Percentiles rank a stretch among this genome's conserved stretches.
Conservation (phyloP, 305 asterid genomes). For the Fraxinus dipetala region DNA sequence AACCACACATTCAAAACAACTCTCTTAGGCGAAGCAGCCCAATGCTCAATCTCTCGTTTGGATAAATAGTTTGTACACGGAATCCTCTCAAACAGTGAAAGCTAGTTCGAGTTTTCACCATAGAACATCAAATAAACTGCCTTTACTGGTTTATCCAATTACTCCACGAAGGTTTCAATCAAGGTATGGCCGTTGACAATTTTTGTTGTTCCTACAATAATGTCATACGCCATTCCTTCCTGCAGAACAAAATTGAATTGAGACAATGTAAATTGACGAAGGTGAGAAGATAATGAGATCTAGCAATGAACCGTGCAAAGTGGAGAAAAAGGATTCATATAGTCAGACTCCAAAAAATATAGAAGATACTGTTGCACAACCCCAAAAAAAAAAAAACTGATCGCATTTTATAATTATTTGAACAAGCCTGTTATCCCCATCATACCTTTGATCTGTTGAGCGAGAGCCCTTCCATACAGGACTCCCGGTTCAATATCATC, state of each 20-base stretch:
- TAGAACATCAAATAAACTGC: background rate
- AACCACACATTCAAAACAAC: background rate
- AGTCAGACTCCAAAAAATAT: background rate
- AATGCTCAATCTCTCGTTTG: background rate
- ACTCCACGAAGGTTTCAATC: constrained; percentile 62
- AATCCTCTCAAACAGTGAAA: background rate
- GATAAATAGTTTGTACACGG: background rate
- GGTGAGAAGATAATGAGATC: background rate
- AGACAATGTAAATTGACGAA: background rate
- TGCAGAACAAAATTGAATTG: constrained; percentile 27
- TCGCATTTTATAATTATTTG: background rate
- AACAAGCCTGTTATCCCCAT: constrained; percentile 11
- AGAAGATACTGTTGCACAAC: background rate
- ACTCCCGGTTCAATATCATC: background rate
- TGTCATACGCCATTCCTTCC: constrained; percentile 92
- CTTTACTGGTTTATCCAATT: constrained; percentile 30
- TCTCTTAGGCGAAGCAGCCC: background rate
- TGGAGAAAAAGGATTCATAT: background rate
- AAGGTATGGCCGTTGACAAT: constrained; percentile 65
- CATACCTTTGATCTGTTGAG: background rate
- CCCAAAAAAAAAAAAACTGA: background rate
- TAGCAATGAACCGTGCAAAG: background rate
- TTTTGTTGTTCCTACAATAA: constrained; percentile 78
- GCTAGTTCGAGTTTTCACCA: background rate
- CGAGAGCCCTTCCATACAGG: background rate